Base-by-base conservation (phyloP, 2,329 filamentous ascomycete genomes). In the Fusarium sp. region DNA sequence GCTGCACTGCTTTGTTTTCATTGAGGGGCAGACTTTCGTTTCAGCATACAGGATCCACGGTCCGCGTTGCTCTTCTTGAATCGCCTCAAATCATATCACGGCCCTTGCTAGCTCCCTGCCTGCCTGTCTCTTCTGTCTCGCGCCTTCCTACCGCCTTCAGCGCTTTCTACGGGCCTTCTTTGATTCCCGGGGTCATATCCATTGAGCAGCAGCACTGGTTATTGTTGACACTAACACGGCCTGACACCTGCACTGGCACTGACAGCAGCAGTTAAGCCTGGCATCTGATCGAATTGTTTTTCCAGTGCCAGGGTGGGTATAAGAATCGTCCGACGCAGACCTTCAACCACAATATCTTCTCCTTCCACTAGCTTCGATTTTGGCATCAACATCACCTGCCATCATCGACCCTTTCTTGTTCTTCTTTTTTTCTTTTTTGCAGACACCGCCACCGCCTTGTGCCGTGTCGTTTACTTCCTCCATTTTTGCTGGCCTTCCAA, bases 241-340 rank as follows among this genome's bases (percentile, higher is more conserved):
- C 31, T 6, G 31, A 37, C 31, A 37, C 31, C 18, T 10, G 23
- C 39, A 61, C 28, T 51, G 46, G 11, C 19, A 37, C 34, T 37
- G 41, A 31, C 50, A 46, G 23, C 48, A 51, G 23, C 23, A 19
- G 21, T 23, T 41, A 18, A 46, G 25, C 43, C 43, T 46, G 23
- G 49, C 49, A 52, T 52, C 49, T 42, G 49, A 41, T 52, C n/a
- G 11, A 51, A 52, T 21, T 58, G 41, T 28, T 23, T 39, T 53
- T 30, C 30, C 34, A 45, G 21, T 51, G 48, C 55, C 56, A 46
- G 67, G 66, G 70, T 74, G 67, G 66, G 70, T 74, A 74, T 74
- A 74, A 74, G 72, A 67, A 59, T 72, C 72, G 67, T 61, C 56
- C 62, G 51, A 62, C 58, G 65, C 62, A 58, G 65, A 58, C 59